A percentile compares a stretch with the other conserved stretches of the same genome.
phyloP scores from a whole-genome alignment of 371 early-diverging fungal genomes.

The Mucor irregularis region DNA sequence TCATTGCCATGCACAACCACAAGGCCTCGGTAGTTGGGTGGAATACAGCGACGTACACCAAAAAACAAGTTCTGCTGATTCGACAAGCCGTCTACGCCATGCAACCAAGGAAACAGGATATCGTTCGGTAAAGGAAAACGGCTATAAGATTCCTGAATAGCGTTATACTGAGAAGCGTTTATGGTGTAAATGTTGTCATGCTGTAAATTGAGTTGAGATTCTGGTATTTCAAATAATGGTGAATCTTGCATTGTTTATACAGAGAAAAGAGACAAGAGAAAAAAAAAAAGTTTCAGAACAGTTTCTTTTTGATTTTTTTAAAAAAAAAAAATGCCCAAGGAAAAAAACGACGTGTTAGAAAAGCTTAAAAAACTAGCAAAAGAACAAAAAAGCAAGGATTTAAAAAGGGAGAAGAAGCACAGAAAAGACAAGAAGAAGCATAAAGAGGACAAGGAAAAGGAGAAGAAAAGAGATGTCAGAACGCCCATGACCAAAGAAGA shows the following conservation, averaged over 20 bases:
- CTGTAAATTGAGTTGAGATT: not conserved
- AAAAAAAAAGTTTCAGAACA: constrained; percentile 7
- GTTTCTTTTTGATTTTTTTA: not conserved
- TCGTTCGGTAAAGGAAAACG: constrained; percentile 53
- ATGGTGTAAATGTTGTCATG: constrained; percentile 7
- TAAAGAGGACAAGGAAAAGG: not conserved
- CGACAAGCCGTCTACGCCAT: constrained; percentile 60
- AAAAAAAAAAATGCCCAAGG: not conserved
- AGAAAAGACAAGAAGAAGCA: not conserved
- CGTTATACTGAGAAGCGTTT: not conserved
- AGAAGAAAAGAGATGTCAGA: constrained; percentile 16
- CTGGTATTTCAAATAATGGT: constrained; percentile 13
- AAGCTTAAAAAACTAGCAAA: constrained; percentile 25
- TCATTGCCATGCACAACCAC: constrained; percentile 42
- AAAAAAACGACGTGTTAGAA: constrained; percentile 15
- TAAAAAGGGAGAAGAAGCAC: constrained; percentile 1
- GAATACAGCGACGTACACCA: constrained; percentile 45
- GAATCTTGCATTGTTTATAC: no score
- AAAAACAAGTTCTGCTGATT: constrained; percentile 61
- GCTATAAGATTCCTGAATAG: constrained; percentile 25
- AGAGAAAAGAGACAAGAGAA: not conserved
- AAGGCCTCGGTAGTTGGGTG: constrained; percentile 48
- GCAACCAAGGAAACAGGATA: constrained; percentile 67
- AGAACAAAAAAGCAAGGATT: constrained; percentile 5
- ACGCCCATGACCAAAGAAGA: constrained; percentile 45